Evolutionary conservation across 805 yeast species (phyloP).

Genomic region (Dipodascus geniculatus): DNA sequence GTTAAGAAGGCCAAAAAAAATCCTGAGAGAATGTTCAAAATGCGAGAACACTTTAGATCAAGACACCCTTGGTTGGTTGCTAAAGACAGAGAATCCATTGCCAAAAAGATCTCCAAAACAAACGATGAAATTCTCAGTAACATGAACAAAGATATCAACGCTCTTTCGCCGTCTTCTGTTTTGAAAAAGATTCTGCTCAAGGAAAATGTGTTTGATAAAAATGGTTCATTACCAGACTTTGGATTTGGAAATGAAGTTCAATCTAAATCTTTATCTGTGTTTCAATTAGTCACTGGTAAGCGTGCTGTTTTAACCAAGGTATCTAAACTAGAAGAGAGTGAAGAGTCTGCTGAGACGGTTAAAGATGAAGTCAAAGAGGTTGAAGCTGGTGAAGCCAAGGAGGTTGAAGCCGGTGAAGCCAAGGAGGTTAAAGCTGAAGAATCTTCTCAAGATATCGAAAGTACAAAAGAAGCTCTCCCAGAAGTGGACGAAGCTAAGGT

Average conservation of each 20-base stretch:
- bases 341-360: constrained; percentile 9
- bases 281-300: constrained; percentile 15
- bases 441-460: constrained; percentile 4
- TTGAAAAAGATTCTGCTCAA: constrained; percentile 18
- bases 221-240: constrained; percentile 11
- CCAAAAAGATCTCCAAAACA: constrained; percentile 27
- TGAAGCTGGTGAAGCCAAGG: not conserved
- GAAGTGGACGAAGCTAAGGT: constrained; percentile 1
- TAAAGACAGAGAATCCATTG: not conserved
- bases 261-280: constrained; percentile 14
- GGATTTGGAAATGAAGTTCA: constrained; percentile 8
- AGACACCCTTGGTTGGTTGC: constrained; percentile 8
- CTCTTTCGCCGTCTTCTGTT: constrained; percentile 24
- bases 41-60: constrained; percentile 17
- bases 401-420: constrained; percentile 13
- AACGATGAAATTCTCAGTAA: constrained; percentile 31
- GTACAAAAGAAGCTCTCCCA: no score
- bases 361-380: not conserved
- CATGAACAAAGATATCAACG: constrained; percentile 29
- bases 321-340: constrained; percentile 12
- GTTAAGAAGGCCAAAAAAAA: constrained; percentile 45
- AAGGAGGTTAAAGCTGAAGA: constrained; percentile 25
- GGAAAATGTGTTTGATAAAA: constrained; percentile 11
- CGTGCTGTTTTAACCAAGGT: constrained; percentile 20
- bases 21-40: constrained; percentile 45